Evolutionary conservation across 2,329 filamentous ascomycete genomes (phyloP).

Genomic region (Lasiodiplodia theobromae): DNA sequence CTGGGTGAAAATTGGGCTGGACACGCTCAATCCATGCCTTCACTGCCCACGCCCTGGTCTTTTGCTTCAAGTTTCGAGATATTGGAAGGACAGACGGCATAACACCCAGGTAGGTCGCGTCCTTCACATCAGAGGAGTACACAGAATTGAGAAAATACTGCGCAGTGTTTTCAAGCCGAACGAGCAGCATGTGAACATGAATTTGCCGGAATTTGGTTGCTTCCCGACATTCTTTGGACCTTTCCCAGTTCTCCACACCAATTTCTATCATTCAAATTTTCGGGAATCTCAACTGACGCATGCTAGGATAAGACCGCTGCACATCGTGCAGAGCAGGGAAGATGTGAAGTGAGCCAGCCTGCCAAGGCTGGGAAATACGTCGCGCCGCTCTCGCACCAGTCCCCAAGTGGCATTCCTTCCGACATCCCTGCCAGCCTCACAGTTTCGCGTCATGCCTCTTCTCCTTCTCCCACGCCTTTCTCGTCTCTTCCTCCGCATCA

Average conservation of each 20-base stretch:
- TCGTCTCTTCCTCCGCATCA: constrained; percentile 21
- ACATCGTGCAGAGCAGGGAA: background rate
- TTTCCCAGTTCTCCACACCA: background rate
- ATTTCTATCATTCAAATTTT: background rate
- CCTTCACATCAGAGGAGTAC: too few species aligned
- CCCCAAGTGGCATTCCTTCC: background rate
- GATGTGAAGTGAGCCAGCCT: background rate
- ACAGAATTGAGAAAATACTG: too few species aligned
- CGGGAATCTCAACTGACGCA: background rate
- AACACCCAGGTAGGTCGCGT: too few species aligned
- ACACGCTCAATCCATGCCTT: too few species aligned
- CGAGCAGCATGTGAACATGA: too few species aligned
- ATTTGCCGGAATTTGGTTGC: background rate
- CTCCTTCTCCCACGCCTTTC: constrained; percentile 34
- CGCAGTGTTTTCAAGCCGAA: too few species aligned
- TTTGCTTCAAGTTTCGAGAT: too few species aligned
- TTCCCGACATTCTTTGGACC: background rate
- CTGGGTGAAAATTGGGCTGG: too few species aligned
- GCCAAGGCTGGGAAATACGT: constrained; percentile 19
- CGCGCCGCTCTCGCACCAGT: constrained; percentile 1
- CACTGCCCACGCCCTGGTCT: too few species aligned
- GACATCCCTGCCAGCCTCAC: background rate
- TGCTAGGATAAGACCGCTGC: background rate
- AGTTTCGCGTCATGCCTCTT: background rate
- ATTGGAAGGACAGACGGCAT: too few species aligned